These are phyloP conservation scores for Penicillium bovifimosum DNA, from an alignment of 495 filamentous ascomycete species.

Conservation along the genomic window DNA sequence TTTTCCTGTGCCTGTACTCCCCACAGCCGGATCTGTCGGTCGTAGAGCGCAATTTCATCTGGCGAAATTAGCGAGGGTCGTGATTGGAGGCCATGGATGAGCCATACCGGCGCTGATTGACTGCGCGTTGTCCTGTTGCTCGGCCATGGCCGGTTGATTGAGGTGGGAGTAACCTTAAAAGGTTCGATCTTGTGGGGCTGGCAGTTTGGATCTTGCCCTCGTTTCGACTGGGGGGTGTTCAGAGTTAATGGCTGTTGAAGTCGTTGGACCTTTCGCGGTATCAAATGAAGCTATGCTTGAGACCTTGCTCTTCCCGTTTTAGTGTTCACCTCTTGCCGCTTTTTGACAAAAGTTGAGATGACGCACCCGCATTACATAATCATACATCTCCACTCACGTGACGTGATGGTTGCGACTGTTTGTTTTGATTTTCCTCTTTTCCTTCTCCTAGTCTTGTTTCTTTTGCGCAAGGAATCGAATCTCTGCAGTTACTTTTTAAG, in stretches of 20 bases:
- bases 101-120: conserved; percentile 50
- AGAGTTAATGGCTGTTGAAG: neutral
- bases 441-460: too few species aligned
- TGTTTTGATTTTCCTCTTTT: too few species aligned
- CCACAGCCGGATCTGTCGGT: conserved; percentile 98
- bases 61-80: neutral
- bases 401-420: too few species aligned
- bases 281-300: too few species aligned
- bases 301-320: too few species aligned
- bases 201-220: neutral
- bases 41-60: conserved; percentile 98
- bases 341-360: too few species aligned
- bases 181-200: neutral
- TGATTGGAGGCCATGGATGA: neutral
- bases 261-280: neutral
- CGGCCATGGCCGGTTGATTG: conserved; percentile 24
- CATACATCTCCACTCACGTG: too few species aligned
- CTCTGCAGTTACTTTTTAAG: too few species aligned
- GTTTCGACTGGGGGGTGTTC: neutral
- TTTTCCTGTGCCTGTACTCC: conserved; percentile 87
- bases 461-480: too few species aligned
- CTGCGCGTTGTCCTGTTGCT: conserved; percentile 26
- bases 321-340: too few species aligned
- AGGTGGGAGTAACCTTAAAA: neutral
- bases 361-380: too few species aligned